Base-by-base conservation (phyloP, 768 basidiomycete genomes). In the Leccinellum luteum region DNA sequence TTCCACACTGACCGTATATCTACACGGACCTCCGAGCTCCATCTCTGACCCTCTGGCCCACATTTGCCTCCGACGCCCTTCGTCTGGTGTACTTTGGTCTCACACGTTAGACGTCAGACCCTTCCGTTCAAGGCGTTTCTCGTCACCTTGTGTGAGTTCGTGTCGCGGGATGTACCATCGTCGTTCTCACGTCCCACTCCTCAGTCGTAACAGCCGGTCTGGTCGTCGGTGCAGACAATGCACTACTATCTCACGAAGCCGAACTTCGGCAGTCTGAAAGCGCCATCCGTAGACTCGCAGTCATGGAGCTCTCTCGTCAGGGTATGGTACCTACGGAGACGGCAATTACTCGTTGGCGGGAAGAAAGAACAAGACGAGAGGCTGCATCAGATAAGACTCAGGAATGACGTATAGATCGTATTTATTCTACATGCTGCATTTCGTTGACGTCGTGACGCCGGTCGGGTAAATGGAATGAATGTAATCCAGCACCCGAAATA, bases 321-420 rank as follows among this genome's bases (percentile, higher is more conserved):
- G 92, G 92, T 25, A 75, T 89, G 45, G 81, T 94, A 53, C 84
- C 85, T 2, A 93, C 92, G 7, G 92, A 95, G 71, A 84, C 88
- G 9, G 91, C 89, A 60, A 94, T 94, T 31, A 78, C 84, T 31
- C 85, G 84, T 69, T 95, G 92, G 92, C 87, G 81, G 67, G 81
- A 76, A 55, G 75, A 78, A 62, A 74, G 71, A 60, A 65, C 70
- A 56, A 66, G 56, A 53, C 56, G 58, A 34, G 57, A 64, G 28
- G 48, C 47, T 59, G 45, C 51, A 8, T 51, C 48, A 21, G 21
- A 41, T 41, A 41, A 41, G 19, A 23, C 59, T 34, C 56, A 54
- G 56, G 32, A 44, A 27, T 48, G 53, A 35, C 45, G 44, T 45
- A 56, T 60, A 60, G 34, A 27, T 38, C 15, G 35, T 51, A 25